Percentiles rank a stretch among this genome's conserved stretches.
phyloP scores from a whole-genome alignment of 2,329 filamentous ascomycete genomes.

The Xylariaceae sp. region DNA sequence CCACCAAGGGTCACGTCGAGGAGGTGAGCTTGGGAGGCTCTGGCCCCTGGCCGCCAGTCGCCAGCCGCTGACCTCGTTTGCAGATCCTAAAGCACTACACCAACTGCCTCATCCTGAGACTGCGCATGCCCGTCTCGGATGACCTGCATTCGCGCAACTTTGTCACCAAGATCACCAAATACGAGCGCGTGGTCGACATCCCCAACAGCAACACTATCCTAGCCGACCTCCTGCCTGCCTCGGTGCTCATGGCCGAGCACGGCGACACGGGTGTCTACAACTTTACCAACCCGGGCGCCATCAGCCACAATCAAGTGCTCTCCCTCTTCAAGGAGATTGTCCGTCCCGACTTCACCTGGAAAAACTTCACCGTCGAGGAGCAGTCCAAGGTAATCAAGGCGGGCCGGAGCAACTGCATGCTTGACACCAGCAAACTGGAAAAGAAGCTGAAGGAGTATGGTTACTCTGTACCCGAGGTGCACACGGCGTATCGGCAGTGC shows the following conservation, averaged over 20 bases:
- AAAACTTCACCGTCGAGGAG: constrained; percentile 60
- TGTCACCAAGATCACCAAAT: constrained; percentile 61
- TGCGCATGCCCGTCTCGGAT: constrained; percentile 63
- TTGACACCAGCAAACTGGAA: constrained; percentile 55
- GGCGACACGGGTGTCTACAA: constrained; percentile 58
- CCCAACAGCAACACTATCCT: constrained; percentile 63
- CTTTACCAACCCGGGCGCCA: constrained; percentile 63
- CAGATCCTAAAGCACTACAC: constrained; percentile 55
- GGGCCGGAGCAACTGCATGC: constrained; percentile 57
- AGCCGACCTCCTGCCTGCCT: constrained; percentile 54
- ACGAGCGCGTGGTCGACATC: constrained; percentile 58
- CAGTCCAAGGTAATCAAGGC: constrained; percentile 62
- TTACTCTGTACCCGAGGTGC: constrained; percentile 52
- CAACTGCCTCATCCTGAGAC: constrained; percentile 55
- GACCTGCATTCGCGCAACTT: constrained; percentile 61
- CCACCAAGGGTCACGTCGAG: constrained; percentile 59
- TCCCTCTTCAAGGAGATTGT: constrained; percentile 56
- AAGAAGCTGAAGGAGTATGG: constrained; percentile 53
- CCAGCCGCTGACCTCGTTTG: too few relatives aligned
- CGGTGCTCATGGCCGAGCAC: constrained; percentile 53
- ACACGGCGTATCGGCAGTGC: constrained; percentile 53
- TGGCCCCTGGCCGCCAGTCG: too few relatives aligned
- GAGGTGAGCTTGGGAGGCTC: constrained; percentile 34
- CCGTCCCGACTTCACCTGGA: constrained; percentile 52
- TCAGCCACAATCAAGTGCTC: constrained; percentile 64